Evolutionary conservation across 306 rosid genomes (phyloP).

Genomic region (Medicago ruthenica): DNA sequence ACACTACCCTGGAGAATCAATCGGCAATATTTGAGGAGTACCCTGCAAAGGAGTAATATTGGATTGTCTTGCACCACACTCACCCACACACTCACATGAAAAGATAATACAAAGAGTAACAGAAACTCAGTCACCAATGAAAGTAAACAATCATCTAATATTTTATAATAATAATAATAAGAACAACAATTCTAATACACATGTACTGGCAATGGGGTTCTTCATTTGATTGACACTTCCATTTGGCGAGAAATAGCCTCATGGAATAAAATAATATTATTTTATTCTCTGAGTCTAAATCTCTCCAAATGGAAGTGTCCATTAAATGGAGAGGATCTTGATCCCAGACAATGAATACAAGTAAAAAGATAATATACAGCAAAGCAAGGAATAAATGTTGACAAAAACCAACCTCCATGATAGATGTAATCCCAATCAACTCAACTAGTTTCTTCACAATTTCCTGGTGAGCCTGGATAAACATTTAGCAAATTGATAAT

Average conservation of each 20-base stretch:
- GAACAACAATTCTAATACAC: neutral
- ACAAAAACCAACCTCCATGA: conserved; percentile 90
- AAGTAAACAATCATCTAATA: neutral
- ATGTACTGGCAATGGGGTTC: neutral
- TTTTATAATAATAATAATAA: neutral
- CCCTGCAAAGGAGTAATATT: neutral
- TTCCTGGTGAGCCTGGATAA: conserved; percentile 79
- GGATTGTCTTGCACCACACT: conserved; percentile 8
- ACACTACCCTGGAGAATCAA: neutral
- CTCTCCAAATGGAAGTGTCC: too few species aligned
- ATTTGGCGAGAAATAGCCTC: too few species aligned
- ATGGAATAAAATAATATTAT: too few species aligned
- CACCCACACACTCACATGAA: neutral
- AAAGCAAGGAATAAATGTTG: conserved; percentile 40
- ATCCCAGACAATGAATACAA: conserved; percentile 6
- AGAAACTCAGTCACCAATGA: neutral
- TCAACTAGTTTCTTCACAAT: conserved; percentile 90
- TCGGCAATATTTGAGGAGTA: neutral
- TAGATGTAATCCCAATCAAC: conserved; percentile 95
- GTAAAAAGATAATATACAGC: conserved; percentile 28
- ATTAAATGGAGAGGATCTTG: too few species aligned
- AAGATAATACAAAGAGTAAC: neutral
- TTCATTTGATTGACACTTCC: too few species aligned
- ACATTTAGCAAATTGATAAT: conserved; percentile 40
- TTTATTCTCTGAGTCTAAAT: too few species aligned